A percentile compares a stretch with the other conserved stretches of the same genome.
Evolutionary conservation across 2,329 filamentous ascomycete genomes (phyloP).

Genomic region (Aspergillus japonicus): DNA sequence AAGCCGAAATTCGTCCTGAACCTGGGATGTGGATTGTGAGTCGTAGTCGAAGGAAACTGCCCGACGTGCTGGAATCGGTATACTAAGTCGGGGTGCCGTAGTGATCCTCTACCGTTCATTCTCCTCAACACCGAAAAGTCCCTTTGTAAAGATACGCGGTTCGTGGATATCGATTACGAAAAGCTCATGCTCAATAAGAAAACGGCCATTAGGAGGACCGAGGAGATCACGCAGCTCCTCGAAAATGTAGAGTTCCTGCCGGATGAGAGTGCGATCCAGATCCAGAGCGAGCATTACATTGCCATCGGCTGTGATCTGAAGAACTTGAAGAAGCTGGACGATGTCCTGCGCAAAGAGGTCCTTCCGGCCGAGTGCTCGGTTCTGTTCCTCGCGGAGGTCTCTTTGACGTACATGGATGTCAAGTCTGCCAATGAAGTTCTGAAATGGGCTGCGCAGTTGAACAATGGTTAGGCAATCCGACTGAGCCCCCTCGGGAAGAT

Average conservation of each 20-base stretch:
- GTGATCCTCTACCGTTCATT: constrained; percentile 85
- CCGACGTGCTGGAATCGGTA: constrained; percentile 8
- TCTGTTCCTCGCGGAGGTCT: constrained; percentile 85
- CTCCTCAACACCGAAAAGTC: constrained; percentile 67
- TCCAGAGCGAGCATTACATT: constrained; percentile 69
- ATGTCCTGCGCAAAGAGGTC: constrained; percentile 59
- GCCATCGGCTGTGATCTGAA: constrained; percentile 80
- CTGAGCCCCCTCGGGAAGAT: background rate
- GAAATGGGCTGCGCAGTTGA: constrained; percentile 70
- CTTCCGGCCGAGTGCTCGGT: constrained; percentile 61
- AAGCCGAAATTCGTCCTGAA: constrained; percentile 75
- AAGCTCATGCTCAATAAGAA: constrained; percentile 75
- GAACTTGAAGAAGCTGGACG: constrained; percentile 61
- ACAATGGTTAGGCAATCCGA: constrained; percentile 56
- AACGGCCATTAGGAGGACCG: constrained; percentile 62
- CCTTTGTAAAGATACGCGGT: constrained; percentile 59
- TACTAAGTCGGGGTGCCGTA: constrained; percentile 43
- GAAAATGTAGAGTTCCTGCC: constrained; percentile 43
- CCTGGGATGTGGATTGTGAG: constrained; percentile 86
- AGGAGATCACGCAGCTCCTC: constrained; percentile 57
- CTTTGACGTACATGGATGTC: constrained; percentile 84
- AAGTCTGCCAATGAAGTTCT: constrained; percentile 71
- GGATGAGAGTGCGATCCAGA: constrained; percentile 46
- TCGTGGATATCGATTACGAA: constrained; percentile 84
- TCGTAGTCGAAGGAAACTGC: constrained; percentile 29